Base-by-base conservation (phyloP, 768 basidiomycete genomes). In the Lactarius hatsudake region DNA sequence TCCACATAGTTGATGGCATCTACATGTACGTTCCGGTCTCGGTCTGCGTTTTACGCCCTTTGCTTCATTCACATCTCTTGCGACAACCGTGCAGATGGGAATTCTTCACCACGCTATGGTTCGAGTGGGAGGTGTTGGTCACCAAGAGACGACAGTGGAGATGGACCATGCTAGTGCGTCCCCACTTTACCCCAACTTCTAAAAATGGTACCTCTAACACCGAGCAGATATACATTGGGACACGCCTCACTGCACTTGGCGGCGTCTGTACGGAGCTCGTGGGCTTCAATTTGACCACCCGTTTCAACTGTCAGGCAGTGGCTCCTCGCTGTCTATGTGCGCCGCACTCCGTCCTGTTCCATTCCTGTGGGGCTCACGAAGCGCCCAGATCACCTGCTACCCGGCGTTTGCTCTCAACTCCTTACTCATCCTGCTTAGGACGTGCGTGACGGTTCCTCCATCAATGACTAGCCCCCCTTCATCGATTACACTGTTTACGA, bases 371-470 rank as follows among this genome's bases (percentile, higher is more conserved):
- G 7, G 18, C 43, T 43, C 7, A 45, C 28, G 34, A 23, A 48
- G 5, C 32, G 5, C n/a, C 45, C 28, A 43, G 60, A 20, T 30
- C n/a, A 32, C n/a, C n/a, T 43, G n/a, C 10, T 56, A 40, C n/a
- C 17, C 20, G 10, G 7, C 38, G 10, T 65, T 61, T 34, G 32
- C 43, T 10, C 40, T 57, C 10, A 56, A 57, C 30, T 64, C 63
- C 15, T 42, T 64, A 18, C 63, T 64, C 40, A 64, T 64, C 20
- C 28, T 59, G 28, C 34, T 59, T 15, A 36, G 63, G 30, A 40
- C 56, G 63, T 64, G 56, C 40, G 63, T 40, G 51, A 17, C 20
- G 17, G 9, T 63, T 56, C 23, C 18, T 38, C 34, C 26, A 17
- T 32, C 5, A 7, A 12, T 32, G 30, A 56, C 15, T 18, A 32